Evolutionary conservation across 805 yeast species (phyloP).

Genomic region (Teunomyces cretensis): DNA sequence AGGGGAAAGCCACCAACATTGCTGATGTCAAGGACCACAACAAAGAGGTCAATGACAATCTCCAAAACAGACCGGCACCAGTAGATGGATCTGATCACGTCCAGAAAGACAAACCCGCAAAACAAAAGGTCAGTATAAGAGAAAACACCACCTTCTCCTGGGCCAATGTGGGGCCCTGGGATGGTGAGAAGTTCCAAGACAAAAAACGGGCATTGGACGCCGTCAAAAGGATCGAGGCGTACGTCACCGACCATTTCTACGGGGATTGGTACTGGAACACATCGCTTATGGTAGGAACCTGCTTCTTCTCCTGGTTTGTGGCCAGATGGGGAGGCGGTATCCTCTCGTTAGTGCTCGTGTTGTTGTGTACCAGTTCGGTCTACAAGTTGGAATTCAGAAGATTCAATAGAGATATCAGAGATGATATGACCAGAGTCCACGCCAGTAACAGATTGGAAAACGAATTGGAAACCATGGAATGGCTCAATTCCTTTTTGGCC

Average conservation of each 20-base stretch:
- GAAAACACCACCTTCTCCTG: constrained; percentile 39
- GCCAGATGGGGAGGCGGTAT: constrained; percentile 66
- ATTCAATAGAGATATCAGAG: constrained; percentile 70
- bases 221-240: constrained; percentile 49
- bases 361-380: constrained; percentile 61
- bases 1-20: constrained; percentile 3
- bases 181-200: constrained; percentile 16
- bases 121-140: constrained; percentile 21
- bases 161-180: constrained; percentile 42
- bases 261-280: constrained; percentile 75
- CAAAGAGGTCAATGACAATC: constrained; percentile 11
- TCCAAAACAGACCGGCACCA: constrained; percentile 14
- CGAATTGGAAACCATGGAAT: constrained; percentile 70
- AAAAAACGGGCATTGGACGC: constrained; percentile 24
- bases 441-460: constrained; percentile 65
- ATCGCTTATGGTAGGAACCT: constrained; percentile 62
- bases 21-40: constrained; percentile 14
- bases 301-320: constrained; percentile 67
- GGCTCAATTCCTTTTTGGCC: constrained; percentile 75
- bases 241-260: constrained; percentile 65
- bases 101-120: constrained; percentile 4
- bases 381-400: constrained; percentile 74
- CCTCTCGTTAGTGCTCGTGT: constrained; percentile 58
- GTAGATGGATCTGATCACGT: constrained; percentile 12
- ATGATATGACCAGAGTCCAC: constrained; percentile 66